Evolutionary conservation across 345 rosid genomes (phyloP), one percentile per base, ranked within the genome.

Genomic region (Iberis pinnata): DNA sequence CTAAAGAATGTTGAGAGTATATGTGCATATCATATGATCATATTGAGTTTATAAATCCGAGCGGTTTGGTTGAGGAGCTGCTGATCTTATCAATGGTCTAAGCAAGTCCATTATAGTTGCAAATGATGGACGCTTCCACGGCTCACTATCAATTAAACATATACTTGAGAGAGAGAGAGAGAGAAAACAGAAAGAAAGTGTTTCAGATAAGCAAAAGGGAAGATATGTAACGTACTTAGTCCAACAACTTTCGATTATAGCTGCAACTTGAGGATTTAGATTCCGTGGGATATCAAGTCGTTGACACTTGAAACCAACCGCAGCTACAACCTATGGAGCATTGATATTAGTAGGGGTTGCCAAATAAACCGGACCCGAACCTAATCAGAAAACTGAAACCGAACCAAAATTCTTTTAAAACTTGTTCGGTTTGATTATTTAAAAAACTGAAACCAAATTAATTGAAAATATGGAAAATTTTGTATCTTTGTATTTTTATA

Each of bases 81-180:
- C 76, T 49, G 80, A 53, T 71, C 79, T 88, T 45, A 79, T 86
- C 84, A 93, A 72, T 12, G 79, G 72, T 73, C 61, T 83, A 3
- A 32, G 37, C 37, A 32, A 32, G n/a, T 32, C 37, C 37, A 32
- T 32, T 0, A 32, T 32, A 9, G 50, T 63, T 26, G 80, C 71
- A 68, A 93, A 93, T 40, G 99, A 93, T 33, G 99, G 99, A 17
- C 99, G 94, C 63, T 88, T 88, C 95, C 97, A 68, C 9, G 99
- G 89, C 57, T 86, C 99, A 18, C 99, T 93, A 42, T 74, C 72
- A 42, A 9, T 38, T 4, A 7, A 29, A 29, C 5, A 38, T 45
- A 7, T 45, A 40, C 5, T 25, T 7, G 22, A 36, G 37, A 22
- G 32, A 13, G 38, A 47, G 40, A 39, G 27, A 20, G 38, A 12